phyloP scores from a whole-genome alignment of 805 yeast species.

The Brettanomyces bruxellensis region DNA sequence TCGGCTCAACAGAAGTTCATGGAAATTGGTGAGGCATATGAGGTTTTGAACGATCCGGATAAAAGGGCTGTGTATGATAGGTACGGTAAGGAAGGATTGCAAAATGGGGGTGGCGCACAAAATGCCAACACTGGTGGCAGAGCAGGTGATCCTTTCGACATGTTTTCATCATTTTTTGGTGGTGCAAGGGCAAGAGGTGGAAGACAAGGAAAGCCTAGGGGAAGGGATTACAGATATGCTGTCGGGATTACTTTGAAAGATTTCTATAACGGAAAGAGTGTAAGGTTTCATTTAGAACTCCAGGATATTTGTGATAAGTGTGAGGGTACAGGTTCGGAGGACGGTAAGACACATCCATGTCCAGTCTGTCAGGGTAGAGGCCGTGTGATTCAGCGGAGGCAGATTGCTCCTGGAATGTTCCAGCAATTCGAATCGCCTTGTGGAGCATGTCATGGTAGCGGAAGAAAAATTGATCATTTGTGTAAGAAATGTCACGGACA shows the following conservation, averaged over 20 bases:
- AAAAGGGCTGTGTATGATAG: constrained; percentile 62
- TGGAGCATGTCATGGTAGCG: constrained; percentile 73
- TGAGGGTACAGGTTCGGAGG: constrained; percentile 78
- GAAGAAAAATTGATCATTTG: constrained; percentile 50
- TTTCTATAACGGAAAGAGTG: constrained; percentile 58
- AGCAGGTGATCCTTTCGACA: constrained; percentile 25
- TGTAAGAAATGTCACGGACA: constrained; percentile 68
- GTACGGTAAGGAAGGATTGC: constrained; percentile 69
- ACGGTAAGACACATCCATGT: constrained; percentile 63
- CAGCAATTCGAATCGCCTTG: constrained; percentile 79
- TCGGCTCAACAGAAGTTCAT: constrained; percentile 81
- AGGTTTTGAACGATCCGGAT: constrained; percentile 64
- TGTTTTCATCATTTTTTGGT: constrained; percentile 52
- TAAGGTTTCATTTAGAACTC: constrained; percentile 56
- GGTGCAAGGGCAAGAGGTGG: constrained; percentile 40
- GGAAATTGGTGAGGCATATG: constrained; percentile 91
- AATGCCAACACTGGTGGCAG: constrained; percentile 24
- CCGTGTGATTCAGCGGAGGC: constrained; percentile 50
- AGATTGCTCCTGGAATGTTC: constrained; percentile 83
- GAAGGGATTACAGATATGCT: constrained; percentile 51
- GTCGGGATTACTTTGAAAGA: constrained; percentile 53
- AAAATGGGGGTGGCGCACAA: constrained; percentile 41
- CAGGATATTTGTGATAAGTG: constrained; percentile 72
- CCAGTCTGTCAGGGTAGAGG: constrained; percentile 70
- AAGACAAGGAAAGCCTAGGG: constrained; percentile 33